These are phyloP conservation scores for Chalciporus piperatus DNA, from an alignment of 768 basidiomycete genomes.

Conservation along the genomic window DNA sequence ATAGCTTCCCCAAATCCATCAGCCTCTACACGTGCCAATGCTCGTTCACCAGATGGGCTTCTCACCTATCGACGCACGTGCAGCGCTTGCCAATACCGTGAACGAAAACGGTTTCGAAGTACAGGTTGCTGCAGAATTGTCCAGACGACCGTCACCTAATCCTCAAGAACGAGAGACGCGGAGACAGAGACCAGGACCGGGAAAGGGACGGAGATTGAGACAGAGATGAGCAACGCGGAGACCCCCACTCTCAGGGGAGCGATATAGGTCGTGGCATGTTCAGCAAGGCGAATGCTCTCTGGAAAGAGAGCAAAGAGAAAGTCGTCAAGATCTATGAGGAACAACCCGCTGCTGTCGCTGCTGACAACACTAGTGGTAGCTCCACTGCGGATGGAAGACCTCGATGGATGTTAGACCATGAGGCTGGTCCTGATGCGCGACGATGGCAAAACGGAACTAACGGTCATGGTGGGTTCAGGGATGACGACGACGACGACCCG, in stretches of 20 bases:
- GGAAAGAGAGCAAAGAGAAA: conserved; percentile 78
- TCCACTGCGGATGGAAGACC: conserved; percentile 39
- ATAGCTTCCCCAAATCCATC: conserved; percentile 9
- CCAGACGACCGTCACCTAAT: conserved; percentile 14
- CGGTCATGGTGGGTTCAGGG: conserved; percentile 35
- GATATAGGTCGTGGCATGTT: conserved; percentile 84
- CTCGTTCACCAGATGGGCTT: conserved; percentile 75
- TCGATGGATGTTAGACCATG: conserved; percentile 63
- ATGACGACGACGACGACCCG: conserved; percentile 31
- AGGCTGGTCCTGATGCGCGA: conserved; percentile 12
- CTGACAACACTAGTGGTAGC: conserved; percentile 17
- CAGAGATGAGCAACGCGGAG: conserved; percentile 12
- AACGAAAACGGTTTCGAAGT: conserved; percentile 59
- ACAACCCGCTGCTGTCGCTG: conserved; percentile 38
- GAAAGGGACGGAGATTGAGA: too few relatives aligned
- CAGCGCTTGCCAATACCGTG: conserved; percentile 69
- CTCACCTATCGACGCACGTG: conserved; percentile 67
- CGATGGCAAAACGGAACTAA: conserved; percentile 17
- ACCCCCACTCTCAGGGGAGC: conserved; percentile 60
- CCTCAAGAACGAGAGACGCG: conserved; percentile 11
- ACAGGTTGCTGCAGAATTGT: conserved; percentile 72
- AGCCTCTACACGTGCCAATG: neutral
- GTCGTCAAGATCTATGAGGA: conserved; percentile 86
- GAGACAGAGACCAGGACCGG: conserved; percentile 4
- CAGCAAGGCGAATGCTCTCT: conserved; percentile 79